These are phyloP conservation scores for Tremella fuciformis DNA, from an alignment of 768 basidiomycete species.

Conservation along the genomic window DNA sequence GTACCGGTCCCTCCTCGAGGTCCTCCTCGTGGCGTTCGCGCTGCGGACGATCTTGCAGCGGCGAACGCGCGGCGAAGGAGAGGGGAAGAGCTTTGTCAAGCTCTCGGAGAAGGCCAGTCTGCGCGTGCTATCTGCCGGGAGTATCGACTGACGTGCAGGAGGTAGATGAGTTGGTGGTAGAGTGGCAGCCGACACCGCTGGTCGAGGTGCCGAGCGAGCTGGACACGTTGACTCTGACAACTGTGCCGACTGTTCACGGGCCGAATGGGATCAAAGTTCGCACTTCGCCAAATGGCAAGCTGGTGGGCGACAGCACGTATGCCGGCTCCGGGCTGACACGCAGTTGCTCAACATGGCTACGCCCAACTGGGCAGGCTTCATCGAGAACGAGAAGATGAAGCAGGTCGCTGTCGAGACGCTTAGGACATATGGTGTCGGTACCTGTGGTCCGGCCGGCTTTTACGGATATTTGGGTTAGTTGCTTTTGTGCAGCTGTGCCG, in stretches of 20 bases:
- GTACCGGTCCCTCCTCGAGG: slow-evolving; percentile 80
- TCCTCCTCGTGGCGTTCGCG: slow-evolving; percentile 82
- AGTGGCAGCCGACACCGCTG: slow-evolving; percentile 87
- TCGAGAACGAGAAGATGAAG: slow-evolving; percentile 83
- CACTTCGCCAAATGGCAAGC: slow-evolving; percentile 55
- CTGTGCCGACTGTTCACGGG: slow-evolving; percentile 74
- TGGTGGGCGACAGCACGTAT: slow-evolving; percentile 17
- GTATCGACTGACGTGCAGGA: slow-evolving; percentile 59
- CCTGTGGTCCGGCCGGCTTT: slow-evolving; percentile 94
- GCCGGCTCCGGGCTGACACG: slow-evolving; percentile 56
- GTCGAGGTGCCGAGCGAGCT: slow-evolving; percentile 60
- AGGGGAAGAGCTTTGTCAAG: slow-evolving; percentile 82
- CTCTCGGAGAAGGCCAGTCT: slow-evolving; percentile 76
- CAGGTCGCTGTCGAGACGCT: slow-evolving; percentile 78
- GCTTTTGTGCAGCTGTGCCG: background rate
- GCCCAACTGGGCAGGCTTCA: slow-evolving; percentile 86
- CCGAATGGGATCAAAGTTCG: slow-evolving; percentile 79
- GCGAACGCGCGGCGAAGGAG: slow-evolving; percentile 78
- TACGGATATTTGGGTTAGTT: slow-evolving; percentile 83
- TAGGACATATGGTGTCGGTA: slow-evolving; percentile 84
- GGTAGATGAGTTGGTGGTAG: slow-evolving; percentile 92
- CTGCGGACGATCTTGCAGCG: slow-evolving; percentile 86
- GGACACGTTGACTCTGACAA: slow-evolving; percentile 67
- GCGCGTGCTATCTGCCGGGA: too few relatives aligned
- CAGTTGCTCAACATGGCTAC: slow-evolving; percentile 79